phyloP scores from a whole-genome alignment of 441 rosid species.

The Geranium incanum region DNA sequence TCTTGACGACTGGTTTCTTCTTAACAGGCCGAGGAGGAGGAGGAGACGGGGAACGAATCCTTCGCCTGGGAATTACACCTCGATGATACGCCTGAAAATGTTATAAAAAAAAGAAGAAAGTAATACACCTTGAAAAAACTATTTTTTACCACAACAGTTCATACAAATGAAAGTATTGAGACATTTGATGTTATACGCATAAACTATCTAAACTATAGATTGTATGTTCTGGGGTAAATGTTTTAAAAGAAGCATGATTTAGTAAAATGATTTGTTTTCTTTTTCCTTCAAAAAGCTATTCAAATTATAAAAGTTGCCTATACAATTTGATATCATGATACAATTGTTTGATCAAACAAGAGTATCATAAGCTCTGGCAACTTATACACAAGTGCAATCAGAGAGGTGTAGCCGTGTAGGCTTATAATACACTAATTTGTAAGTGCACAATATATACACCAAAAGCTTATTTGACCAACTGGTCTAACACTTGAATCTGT shows the following conservation, averaged over 20 bases:
- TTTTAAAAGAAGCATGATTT: neutral
- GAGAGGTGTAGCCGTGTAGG: too few species aligned
- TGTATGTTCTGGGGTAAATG: neutral
- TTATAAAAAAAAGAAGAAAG: neutral
- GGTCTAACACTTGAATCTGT: too few species aligned
- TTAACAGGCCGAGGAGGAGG: neutral
- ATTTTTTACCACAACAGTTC: neutral
- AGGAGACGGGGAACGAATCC: neutral
- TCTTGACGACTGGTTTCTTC: constrained; percentile 18
- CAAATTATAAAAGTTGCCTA: too few species aligned
- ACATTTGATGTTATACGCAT: neutral
- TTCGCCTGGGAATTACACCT: constrained; percentile 34
- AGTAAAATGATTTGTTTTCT: neutral
- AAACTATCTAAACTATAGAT: neutral
- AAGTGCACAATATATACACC: too few species aligned
- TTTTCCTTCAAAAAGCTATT: too few species aligned
- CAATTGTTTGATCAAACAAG: too few species aligned
- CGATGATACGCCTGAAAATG: constrained; percentile 57
- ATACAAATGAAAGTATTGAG: neutral
- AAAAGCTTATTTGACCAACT: too few species aligned
- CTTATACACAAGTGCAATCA: too few species aligned
- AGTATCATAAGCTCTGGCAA: too few species aligned
- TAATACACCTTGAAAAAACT: neutral
- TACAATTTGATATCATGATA: too few species aligned
- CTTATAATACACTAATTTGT: too few species aligned